Evolutionary conservation across 768 basidiomycete genomes (phyloP).

Genomic region (Tricholomella constricta): DNA sequence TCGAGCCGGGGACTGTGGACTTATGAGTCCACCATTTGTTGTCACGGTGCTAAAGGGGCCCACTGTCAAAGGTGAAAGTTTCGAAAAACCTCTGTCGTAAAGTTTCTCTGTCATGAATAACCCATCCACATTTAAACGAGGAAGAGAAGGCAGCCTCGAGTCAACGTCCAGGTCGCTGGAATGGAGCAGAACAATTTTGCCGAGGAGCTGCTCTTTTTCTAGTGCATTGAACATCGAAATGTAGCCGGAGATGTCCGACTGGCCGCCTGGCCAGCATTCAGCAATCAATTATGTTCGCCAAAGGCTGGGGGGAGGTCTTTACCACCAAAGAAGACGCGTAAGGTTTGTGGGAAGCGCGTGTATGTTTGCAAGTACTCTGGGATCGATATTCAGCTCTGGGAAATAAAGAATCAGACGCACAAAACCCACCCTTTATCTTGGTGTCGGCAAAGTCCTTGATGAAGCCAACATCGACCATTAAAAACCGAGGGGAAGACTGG

Average conservation of each 20-base stretch:
- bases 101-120: constrained; percentile 47
- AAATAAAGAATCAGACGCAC: background rate
- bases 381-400: background rate
- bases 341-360: constrained; percentile 71
- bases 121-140: constrained; percentile 54
- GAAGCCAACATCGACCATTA: constrained; percentile 67
- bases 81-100: constrained; percentile 33
- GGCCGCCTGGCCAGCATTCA: constrained; percentile 46
- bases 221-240: constrained; percentile 56
- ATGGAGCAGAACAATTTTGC: constrained; percentile 68
- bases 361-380: constrained; percentile 73
- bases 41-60: constrained; percentile 44
- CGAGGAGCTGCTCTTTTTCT: constrained; percentile 60
- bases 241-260: constrained; percentile 49
- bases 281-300: background rate
- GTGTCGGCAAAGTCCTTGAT: constrained; percentile 60
- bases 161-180: constrained; percentile 43
- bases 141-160: constrained; percentile 50
- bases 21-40: constrained; percentile 63
- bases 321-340: constrained; percentile 76
- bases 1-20: constrained; percentile 62
- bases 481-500: constrained; percentile 72
- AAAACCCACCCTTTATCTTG: constrained; percentile 66
- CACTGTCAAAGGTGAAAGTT: constrained; percentile 50
- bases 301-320: constrained; percentile 23